Base-by-base conservation (phyloP, 2,329 filamentous ascomycete species). In the Ceratocystis alfenasii region DNA sequence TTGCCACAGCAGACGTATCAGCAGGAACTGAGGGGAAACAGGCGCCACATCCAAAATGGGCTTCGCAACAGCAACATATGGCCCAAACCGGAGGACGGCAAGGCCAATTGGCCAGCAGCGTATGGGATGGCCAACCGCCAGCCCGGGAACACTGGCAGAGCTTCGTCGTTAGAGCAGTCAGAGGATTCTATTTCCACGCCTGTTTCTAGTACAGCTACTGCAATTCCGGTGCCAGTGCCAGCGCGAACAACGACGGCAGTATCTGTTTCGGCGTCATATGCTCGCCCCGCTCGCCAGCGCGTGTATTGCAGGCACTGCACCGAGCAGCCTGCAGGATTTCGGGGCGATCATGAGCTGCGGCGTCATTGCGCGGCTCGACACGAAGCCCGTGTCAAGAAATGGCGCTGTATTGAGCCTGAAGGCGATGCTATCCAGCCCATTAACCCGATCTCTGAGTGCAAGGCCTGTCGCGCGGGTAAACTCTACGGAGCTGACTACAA, bases 401-500 rank as follows among this genome's bases (percentile, higher is more conserved):
- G 76, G 71, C 75, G 85, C 30, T 86, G 83, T 70, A 76, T 81
- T 41, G 81, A 86, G 69, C 83, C 84, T 1, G 71, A 44, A 4
- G 64, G 41, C 4, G 50, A n/a, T 10, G 28, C 30, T 1, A 22
- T 68, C 15, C 46, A 36, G 8, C 65, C 69, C 3, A 65, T 67
- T 48, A 67, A 66, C 59, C 86, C 91, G 50, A 81, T 97, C 44
- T 78, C 80, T 63, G 87, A 88, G 70, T 96, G 92, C 82, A 95
- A 95, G 75, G 83, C 88, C 61, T 97, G 93, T 74, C 82, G 81
- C 62, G 81, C 81, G 57, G 77, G 81, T 65, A 96, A 96, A 78
- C 82, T 83, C 67, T 97, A 97, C 71, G 88, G 88, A 2, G 89
- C 89, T 17, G 94, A 96, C 76, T 96, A 97, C 77, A 97, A 97